A percentile compares a stretch with the other conserved stretches of the same genome.
These are phyloP conservation scores for Gentiana macrophylla DNA, from an alignment of 257 asterid species.

Conservation along the genomic window DNA sequence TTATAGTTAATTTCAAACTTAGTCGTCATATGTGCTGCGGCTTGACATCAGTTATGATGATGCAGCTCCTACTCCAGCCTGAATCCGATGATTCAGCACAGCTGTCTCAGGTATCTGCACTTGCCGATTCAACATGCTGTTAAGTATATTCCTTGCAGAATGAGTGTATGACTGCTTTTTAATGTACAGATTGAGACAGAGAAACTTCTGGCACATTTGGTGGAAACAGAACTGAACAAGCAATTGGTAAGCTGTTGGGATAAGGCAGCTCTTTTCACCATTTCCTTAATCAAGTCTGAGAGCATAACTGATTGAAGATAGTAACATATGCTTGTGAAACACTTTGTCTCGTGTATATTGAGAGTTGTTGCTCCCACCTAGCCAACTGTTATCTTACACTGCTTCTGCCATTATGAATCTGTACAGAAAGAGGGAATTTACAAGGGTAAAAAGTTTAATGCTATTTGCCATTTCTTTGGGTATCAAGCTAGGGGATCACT, in stretches of 20 bases:
- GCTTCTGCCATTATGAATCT: constrained; percentile 3
- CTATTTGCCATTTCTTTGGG: constrained; percentile 95
- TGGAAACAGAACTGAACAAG: constrained; percentile 88
- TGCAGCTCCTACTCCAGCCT: constrained; percentile 75
- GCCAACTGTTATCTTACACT: neutral
- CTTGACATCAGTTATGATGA: constrained; percentile 12
- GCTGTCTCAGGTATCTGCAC: constrained; percentile 71
- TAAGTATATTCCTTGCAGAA: constrained; percentile 8
- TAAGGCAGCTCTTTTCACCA: no score
- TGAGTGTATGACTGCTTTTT: constrained; percentile 3
- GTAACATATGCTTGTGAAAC: neutral
- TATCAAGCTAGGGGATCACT: constrained; percentile 98
- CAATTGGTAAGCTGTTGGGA: constrained; percentile 43
- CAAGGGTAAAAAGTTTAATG: constrained; percentile 85
- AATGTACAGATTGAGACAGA: constrained; percentile 82
- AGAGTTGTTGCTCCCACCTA: neutral
- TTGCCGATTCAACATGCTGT: constrained; percentile 4
- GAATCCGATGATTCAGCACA: constrained; percentile 99
- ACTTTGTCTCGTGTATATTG: neutral
- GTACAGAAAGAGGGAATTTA: constrained; percentile 87
- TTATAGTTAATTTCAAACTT: no score
- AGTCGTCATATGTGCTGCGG: constrained; percentile 22
- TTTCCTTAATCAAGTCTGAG: neutral
- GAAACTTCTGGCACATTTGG: constrained; percentile 92
- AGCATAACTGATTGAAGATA: neutral